A percentile compares a stretch with the other conserved stretches of the same genome.
Evolutionary conservation across 1,284 basidiomycete species (phyloP).

Genomic region (Microbotryomycetes sp.): DNA sequence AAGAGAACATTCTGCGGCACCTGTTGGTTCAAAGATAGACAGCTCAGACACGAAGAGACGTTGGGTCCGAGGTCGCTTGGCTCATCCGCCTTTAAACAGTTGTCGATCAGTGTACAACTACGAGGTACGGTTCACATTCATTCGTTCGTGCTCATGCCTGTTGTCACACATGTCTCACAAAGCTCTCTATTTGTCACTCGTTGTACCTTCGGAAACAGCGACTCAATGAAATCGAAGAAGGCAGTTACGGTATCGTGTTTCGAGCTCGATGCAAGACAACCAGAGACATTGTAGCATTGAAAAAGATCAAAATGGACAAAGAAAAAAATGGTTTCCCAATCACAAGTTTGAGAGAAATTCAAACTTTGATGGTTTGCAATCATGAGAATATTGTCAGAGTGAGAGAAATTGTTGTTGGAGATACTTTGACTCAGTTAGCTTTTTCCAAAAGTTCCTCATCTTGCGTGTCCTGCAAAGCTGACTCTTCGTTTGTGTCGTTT

Average conservation of each 20-base stretch:
- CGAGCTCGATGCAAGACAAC: conserved; percentile 88
- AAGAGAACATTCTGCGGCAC: neutral
- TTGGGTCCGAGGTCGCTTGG: conserved; percentile 16
- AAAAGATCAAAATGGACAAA: conserved; percentile 96
- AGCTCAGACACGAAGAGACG: conserved; percentile 7
- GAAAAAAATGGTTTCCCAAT: conserved; percentile 98
- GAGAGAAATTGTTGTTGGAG: conserved; percentile 96
- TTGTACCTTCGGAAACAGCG: conserved; percentile 46
- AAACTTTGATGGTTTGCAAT: conserved; percentile 66
- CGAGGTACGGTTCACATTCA: conserved; percentile 23
- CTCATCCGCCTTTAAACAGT: conserved; percentile 30
- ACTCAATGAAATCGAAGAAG: conserved; percentile 98
- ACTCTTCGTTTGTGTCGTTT: neutral
- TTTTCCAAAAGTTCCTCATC: neutral
- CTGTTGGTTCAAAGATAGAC: neutral
- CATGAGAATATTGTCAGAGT: conserved; percentile 95
- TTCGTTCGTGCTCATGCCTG: neutral
- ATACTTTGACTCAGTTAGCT: conserved; percentile 94
- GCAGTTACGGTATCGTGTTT: conserved; percentile 88
- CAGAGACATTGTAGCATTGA: conserved; percentile 82
- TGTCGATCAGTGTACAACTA: conserved; percentile 31
- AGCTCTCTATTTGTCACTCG: neutral
- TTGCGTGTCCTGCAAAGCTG: too few relatives aligned
- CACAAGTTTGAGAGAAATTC: conserved; percentile 88
- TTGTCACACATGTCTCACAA: neutral